Base-by-base conservation (phyloP, 768 basidiomycete genomes). In the Coprinopsis strossmayeri region DNA sequence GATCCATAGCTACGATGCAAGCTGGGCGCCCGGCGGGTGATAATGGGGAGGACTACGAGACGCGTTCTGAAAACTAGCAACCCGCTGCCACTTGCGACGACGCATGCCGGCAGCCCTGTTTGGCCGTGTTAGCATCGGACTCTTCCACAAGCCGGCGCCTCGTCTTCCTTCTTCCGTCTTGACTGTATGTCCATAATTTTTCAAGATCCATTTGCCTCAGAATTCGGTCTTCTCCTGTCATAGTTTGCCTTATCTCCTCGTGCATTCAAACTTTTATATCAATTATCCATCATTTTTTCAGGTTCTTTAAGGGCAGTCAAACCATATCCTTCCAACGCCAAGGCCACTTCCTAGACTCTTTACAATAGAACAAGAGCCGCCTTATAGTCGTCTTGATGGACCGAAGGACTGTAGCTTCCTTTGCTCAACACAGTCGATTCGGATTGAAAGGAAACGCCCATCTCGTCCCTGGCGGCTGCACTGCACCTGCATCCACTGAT, bases 1-100 rank as follows among this genome's bases (percentile, higher is more conserved):
- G 81, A 66, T 97, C 94, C 94, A 97, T 97, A 49, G 52, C n/a
- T 53, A 18, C 18, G 17, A 4, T 11, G 32, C 34, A 17, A 20
- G 5, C 25, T 52, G 57, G 28, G 28, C 39, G 28, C 4, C 43
- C n/a, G 28, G 28, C 42, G 15, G 20, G 20, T 38, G 24, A 15
- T 10, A 43, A 41, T 17, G 48, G 34, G 37, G 37, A 35, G 38
- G 26, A 35, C 47, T 34, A 42, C 48, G 37, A 44, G 38, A 45
- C 55, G 52, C 55, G 55, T 56, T 38, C 38, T 11, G 46, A 24
- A 47, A 46, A 37, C 23, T 50, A n/a, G n/a, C n/a, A 47, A 26
- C 30, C 49, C 46, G 46, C 52, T 49, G 41, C 49, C 46, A 44
- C 49, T 38, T 45, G 18, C 44, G 50, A 53, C 46, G 30, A 39